Percentiles rank a stretch among this genome's conserved stretches.
These are phyloP conservation scores for Osmanthus fragrans DNA, from an alignment of 257 asterid genomes.

Conservation along the genomic window DNA sequence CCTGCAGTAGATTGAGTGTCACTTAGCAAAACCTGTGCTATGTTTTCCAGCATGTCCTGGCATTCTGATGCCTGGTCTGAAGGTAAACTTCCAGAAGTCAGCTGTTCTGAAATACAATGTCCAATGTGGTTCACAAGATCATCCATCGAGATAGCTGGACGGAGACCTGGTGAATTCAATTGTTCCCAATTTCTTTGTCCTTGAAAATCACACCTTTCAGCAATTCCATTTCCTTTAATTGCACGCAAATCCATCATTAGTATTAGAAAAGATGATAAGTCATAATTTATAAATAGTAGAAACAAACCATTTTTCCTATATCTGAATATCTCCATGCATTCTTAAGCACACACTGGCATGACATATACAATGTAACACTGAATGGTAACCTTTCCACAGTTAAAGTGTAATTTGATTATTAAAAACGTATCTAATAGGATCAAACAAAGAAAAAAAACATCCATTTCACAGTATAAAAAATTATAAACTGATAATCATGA, in stretches of 20 bases:
- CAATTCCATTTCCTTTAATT: conserved; percentile 40
- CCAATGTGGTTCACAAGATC: conserved; percentile 74
- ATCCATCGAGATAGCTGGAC: conserved; percentile 60
- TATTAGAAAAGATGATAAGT: conserved; percentile 21
- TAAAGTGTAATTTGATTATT: background rate
- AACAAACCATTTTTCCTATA: background rate
- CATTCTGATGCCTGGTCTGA: conserved; percentile 56
- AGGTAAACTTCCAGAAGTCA: conserved; percentile 59
- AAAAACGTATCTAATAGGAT: background rate
- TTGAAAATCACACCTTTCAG: conserved; percentile 26
- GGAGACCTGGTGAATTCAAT: conserved; percentile 39
- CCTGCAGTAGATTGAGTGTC: conserved; percentile 42
- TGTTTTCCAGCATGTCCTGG: conserved; percentile 58
- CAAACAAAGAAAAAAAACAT: background rate
- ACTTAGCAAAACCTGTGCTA: conserved; percentile 41
- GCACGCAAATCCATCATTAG: conserved; percentile 50
- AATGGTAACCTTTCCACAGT: background rate
- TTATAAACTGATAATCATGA: background rate
- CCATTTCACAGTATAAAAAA: background rate
- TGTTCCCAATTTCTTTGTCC: conserved; percentile 35
- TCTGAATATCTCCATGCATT: background rate
- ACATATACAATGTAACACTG: background rate
- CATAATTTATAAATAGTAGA: conserved; percentile 19
- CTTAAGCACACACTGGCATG: background rate
- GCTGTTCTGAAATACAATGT: conserved; percentile 59